Conservation (phyloP, 2,329 filamentous ascomycete genomes). For the Alternaria sp. region DNA sequence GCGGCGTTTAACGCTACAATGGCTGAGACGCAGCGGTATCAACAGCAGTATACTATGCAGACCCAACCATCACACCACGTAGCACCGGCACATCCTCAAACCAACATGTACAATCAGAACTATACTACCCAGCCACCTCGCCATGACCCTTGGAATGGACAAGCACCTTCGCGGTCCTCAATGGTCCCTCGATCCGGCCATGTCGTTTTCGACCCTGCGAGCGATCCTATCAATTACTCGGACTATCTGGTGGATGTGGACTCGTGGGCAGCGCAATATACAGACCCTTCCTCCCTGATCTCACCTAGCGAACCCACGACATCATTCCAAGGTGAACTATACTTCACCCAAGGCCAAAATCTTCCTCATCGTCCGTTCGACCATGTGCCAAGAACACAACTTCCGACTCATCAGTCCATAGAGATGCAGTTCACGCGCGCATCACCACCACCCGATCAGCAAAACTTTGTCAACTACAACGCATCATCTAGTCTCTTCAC, state of each 20-base stretch:
- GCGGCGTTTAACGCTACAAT: conserved; percentile 31
- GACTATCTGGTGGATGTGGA: conserved; percentile 28
- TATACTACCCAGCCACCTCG: conserved; percentile 33
- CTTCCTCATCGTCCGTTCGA: conserved; percentile 19
- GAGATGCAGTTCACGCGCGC: conserved; percentile 28
- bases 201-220: conserved; percentile 39
- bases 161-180: conserved; percentile 35
- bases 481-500: conserved; percentile 32
- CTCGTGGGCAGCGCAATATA: conserved; percentile 35
- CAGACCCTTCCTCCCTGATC: conserved; percentile 32
- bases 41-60: conserved; percentile 26
- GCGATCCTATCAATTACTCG: conserved; percentile 31
- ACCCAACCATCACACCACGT: conserved; percentile 23
- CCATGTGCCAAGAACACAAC: conserved; percentile 16
- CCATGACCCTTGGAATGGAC: conserved; percentile 42
- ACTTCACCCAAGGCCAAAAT: conserved; percentile 22
- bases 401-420: conserved; percentile 25
- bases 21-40: conserved; percentile 27
- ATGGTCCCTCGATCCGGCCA: conserved; percentile 36
- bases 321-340: conserved; percentile 31
- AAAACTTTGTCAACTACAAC: conserved; percentile 38
- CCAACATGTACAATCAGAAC: conserved; percentile 23
- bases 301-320: conserved; percentile 37
- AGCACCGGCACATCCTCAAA: conserved; percentile 24
- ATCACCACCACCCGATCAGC: conserved; percentile 34